phyloP scores from a whole-genome alignment of 345 rosid genomes.

The Gossypium herbaceum region DNA sequence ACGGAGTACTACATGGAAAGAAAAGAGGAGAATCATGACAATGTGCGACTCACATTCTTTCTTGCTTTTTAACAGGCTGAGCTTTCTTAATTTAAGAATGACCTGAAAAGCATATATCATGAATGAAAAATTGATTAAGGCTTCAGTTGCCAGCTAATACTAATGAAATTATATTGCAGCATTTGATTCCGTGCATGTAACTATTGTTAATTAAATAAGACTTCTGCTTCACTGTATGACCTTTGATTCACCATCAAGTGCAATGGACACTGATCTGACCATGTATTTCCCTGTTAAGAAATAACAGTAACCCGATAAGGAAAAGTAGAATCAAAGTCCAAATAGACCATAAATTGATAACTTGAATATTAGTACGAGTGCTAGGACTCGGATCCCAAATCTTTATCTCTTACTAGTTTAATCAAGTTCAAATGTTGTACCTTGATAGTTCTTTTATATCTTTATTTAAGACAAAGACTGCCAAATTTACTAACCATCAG shows the following conservation, averaged over 20 bases:
- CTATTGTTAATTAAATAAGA: neutral
- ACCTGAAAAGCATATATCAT: conserved; percentile 41
- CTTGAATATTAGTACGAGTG: too few species aligned
- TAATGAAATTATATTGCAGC: neutral
- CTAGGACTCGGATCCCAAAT: too few species aligned
- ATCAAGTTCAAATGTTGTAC: neutral
- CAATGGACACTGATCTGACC: conserved; percentile 58
- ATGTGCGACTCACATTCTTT: conserved; percentile 48
- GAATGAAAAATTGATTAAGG: neutral
- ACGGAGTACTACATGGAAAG: neutral
- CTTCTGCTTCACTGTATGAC: conserved; percentile 29
- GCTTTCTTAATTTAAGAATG: conserved; percentile 61
- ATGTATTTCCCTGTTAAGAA: conserved; percentile 58
- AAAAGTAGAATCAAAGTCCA: neutral
- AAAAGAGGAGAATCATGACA: neutral
- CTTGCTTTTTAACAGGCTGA: conserved; percentile 61
- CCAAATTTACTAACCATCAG: conserved; percentile 50
- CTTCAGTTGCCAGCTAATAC: neutral
- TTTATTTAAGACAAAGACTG: neutral
- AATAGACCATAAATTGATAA: neutral
- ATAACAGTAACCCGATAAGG: neutral
- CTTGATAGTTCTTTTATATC: neutral
- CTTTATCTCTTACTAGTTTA: neutral
- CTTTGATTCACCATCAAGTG: conserved; percentile 55
- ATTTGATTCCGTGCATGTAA: neutral